These are phyloP conservation scores for thale cress (Arabidopsis thaliana) DNA, from an alignment of 345 rosid genomes.

Conservation along the genomic window DNA sequence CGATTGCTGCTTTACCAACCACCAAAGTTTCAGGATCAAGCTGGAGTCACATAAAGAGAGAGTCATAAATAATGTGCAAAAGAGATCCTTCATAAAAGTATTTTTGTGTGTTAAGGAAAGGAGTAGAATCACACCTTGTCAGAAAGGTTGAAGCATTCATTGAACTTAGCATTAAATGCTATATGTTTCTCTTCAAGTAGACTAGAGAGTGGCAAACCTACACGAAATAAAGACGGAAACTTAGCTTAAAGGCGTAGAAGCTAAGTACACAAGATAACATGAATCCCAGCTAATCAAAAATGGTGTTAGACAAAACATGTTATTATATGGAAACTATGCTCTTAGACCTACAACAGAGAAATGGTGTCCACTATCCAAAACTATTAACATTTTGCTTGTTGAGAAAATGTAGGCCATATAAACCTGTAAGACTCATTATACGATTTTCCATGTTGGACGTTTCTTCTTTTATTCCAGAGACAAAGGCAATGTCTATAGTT, in stretches of 20 bases:
- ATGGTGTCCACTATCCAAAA: background rate
- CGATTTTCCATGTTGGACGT: constrained; percentile 61
- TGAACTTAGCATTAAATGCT: constrained; percentile 77
- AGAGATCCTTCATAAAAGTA: background rate
- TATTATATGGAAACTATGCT: background rate
- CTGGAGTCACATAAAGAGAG: constrained; percentile 50
- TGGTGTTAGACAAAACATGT: background rate
- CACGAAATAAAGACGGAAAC: background rate
- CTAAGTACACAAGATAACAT: background rate
- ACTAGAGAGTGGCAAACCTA: constrained; percentile 62
- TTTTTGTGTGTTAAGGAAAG: background rate
- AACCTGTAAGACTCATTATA: constrained; percentile 74
- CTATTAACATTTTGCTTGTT: background rate
- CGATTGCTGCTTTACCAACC: constrained; percentile 84
- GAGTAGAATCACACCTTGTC: constrained; percentile 56
- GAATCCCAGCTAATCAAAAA: background rate
- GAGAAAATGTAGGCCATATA: background rate
- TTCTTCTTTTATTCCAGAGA: constrained; percentile 60
- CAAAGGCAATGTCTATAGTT: constrained; percentile 70
- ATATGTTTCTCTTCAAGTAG: constrained; percentile 60
- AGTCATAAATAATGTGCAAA: background rate
- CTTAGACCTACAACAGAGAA: background rate
- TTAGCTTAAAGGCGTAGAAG: background rate
- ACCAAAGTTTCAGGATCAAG: constrained; percentile 59
- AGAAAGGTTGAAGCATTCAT: constrained; percentile 57